Conservation (phyloP, 208 protist species). For the Chromosphaera perkinsii region DNA sequence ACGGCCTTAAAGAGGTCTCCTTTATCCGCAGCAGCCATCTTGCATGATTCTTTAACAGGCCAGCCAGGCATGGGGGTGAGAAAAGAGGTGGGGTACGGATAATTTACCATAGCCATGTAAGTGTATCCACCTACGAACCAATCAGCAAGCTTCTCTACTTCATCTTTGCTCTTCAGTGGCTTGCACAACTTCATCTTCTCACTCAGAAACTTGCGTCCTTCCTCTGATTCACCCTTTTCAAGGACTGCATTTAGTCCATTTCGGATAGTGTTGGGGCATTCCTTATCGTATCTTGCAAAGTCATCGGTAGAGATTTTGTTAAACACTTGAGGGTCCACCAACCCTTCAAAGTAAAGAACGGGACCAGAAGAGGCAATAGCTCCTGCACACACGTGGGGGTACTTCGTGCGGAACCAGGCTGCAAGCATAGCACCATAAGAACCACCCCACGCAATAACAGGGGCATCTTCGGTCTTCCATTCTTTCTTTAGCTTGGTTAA, state of each 20-base stretch:
- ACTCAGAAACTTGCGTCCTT: conserved; percentile 13
- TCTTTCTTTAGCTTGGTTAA: conserved; percentile 44
- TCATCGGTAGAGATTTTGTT: background rate
- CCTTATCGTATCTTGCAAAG: conserved; percentile 22
- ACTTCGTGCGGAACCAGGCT: conserved; percentile 58
- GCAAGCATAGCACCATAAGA: conserved; percentile 72
- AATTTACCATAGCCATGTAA: conserved; percentile 45
- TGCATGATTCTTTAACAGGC: too few relatives aligned
- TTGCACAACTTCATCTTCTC: conserved; percentile 38
- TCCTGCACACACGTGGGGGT: conserved; percentile 61
- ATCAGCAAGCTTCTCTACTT: conserved; percentile 20
- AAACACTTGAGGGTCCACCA: background rate
- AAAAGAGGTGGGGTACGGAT: too few relatives aligned
- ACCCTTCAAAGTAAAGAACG: conserved; percentile 30
- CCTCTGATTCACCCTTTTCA: background rate
- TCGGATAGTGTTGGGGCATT: background rate
- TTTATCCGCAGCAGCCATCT: too few relatives aligned
- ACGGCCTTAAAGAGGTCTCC: too few relatives aligned
- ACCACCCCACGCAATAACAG: conserved; percentile 69
- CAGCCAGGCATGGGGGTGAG: too few relatives aligned
- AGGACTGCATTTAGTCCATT: background rate
- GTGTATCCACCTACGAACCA: conserved; percentile 41
- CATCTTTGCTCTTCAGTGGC: conserved; percentile 6
- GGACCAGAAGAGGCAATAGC: conserved; percentile 55
- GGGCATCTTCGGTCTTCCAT: conserved; percentile 23